phyloP scores from a whole-genome alignment of 352 stramenopile species.

The Globisporangium viniferum region DNA sequence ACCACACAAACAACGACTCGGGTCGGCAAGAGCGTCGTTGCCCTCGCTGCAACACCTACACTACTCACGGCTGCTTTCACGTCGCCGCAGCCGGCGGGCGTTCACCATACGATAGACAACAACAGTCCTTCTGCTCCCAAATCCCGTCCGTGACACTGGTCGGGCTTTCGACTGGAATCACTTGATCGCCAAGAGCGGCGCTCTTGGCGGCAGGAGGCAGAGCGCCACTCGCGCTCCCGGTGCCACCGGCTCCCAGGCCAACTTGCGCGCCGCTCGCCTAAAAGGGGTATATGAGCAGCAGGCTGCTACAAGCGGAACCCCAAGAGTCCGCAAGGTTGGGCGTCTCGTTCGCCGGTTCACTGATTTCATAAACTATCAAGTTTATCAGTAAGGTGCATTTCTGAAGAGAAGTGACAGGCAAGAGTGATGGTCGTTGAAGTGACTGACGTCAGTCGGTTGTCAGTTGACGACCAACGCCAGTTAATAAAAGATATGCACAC shows the following conservation, averaged over 20 bases:
- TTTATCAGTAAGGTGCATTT: background rate
- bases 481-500: too few species aligned
- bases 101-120: background rate
- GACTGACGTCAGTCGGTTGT: background rate
- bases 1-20: background rate
- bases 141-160: background rate
- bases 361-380: background rate
- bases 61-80: background rate
- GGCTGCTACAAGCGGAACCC: background rate
- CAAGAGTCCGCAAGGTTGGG: background rate
- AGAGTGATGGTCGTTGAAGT: constrained; percentile 4
- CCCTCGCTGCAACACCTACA: background rate
- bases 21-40: background rate
- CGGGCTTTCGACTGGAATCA: background rate
- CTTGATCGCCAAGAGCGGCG: background rate
- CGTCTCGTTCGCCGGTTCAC: background rate
- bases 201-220: background rate
- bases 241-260: background rate
- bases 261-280: background rate
- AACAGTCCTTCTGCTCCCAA: background rate
- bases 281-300: background rate
- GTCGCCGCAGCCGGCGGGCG: background rate
- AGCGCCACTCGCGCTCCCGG: background rate
- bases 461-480: background rate
- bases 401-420: background rate